Conservation (phyloP, 1,284 basidiomycete genomes). For the Schizophyllum amplum region DNA sequence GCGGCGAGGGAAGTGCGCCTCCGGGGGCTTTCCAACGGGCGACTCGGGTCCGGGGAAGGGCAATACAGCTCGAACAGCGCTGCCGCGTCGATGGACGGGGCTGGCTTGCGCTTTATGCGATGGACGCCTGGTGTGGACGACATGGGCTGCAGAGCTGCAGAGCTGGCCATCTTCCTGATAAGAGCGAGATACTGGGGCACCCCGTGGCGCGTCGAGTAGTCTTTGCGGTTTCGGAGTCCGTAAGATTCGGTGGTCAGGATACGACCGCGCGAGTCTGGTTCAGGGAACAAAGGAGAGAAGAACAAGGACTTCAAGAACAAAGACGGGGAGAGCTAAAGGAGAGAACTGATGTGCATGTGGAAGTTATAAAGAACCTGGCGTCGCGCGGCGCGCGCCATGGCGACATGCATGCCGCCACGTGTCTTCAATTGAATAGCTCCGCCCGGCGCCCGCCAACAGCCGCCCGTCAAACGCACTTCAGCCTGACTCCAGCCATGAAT, state of each 20-base stretch:
- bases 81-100: neutral
- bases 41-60: neutral
- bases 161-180: neutral
- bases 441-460: too few relatives aligned
- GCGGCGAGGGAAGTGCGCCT: neutral
- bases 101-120: neutral
- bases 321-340: neutral
- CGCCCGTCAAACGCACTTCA: neutral
- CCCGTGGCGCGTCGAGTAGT: neutral
- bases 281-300: neutral
- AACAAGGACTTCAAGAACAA: neutral
- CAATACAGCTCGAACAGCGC: neutral
- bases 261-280: neutral
- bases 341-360: neutral
- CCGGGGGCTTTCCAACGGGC: neutral
- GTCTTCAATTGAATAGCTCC: neutral
- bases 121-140: neutral
- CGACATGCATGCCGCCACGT: neutral
- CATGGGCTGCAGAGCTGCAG: neutral
- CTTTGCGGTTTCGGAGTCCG: neutral
- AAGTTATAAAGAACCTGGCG: neutral
- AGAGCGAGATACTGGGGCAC: too few relatives aligned
- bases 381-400: neutral
- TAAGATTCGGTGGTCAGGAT: too few relatives aligned
- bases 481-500: neutral